phyloP scores from a whole-genome alignment of 2,329 filamentous ascomycete genomes.

The Arthrobotrys sphaeroides region DNA sequence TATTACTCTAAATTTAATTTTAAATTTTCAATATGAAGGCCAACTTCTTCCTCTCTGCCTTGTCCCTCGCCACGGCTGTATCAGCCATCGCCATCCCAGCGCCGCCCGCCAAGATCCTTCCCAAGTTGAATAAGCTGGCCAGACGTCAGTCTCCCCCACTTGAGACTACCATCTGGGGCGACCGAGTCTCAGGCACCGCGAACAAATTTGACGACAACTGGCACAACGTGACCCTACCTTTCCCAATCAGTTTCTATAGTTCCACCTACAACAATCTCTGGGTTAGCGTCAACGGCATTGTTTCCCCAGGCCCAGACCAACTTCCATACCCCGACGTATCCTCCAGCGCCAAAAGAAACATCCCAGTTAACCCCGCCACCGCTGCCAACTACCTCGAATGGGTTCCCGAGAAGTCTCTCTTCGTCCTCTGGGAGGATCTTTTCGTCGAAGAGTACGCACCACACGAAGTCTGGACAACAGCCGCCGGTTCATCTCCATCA shows the following conservation, averaged over 20 bases:
- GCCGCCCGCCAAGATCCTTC: no score
- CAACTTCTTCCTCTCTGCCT: no score
- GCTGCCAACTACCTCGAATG: background rate
- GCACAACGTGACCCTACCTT: background rate
- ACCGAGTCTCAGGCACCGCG: background rate
- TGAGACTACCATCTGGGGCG: background rate
- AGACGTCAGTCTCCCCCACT: background rate
- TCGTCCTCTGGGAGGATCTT: background rate
- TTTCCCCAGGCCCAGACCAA: background rate
- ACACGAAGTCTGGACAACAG: background rate
- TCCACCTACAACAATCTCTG: background rate
- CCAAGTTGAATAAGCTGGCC: background rate
- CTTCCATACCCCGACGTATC: background rate
- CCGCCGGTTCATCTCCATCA: background rate
- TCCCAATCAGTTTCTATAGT: background rate
- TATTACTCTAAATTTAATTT: no score
- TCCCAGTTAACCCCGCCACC: background rate
- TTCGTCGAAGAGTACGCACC: background rate
- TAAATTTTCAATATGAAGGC: no score
- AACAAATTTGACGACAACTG: background rate
- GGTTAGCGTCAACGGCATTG: slow-evolving; percentile 5
- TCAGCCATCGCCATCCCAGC: no score
- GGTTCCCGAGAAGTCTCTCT: background rate
- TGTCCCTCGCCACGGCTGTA: no score
- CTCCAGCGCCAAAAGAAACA: background rate